A percentile compares a stretch with the other conserved stretches of the same genome.
These are phyloP conservation scores for Myxozyma monticola DNA, from an alignment of 805 yeast species.

Conservation along the genomic window DNA sequence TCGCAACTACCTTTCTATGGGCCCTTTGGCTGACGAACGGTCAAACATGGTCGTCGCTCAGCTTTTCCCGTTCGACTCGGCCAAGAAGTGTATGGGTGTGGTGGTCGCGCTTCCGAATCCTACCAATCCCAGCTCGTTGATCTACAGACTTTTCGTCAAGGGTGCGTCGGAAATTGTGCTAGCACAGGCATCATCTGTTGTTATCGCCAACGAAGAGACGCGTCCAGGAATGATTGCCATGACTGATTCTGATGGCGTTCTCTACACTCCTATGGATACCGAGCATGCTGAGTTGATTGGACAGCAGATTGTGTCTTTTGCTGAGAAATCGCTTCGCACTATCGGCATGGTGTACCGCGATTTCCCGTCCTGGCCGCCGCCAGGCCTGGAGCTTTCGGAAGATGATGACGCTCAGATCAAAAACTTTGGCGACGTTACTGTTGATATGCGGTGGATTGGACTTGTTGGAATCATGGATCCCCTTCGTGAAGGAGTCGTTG, in stretches of 20 bases:
- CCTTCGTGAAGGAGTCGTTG: slow-evolving; percentile 81
- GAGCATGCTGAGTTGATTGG: slow-evolving; percentile 37
- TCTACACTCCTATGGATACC: slow-evolving; percentile 25
- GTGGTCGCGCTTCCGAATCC: slow-evolving; percentile 53
- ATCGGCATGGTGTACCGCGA: slow-evolving; percentile 84
- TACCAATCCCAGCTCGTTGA: slow-evolving; percentile 5
- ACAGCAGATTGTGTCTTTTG: slow-evolving; percentile 55
- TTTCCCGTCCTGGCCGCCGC: slow-evolving; percentile 70
- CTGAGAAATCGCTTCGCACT: slow-evolving; percentile 81
- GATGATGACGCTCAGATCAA: slow-evolving; percentile 32
- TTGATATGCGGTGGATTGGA: slow-evolving; percentile 57
- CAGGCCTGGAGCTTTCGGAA: slow-evolving; percentile 36
- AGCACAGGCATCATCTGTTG: slow-evolving; percentile 38
- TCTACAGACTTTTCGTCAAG: slow-evolving; percentile 67
- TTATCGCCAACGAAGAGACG: slow-evolving; percentile 34
- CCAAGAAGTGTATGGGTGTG: slow-evolving; percentile 89
- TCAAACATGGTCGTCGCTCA: slow-evolving; percentile 54
- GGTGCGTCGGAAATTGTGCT: slow-evolving; percentile 94
- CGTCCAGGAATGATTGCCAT: slow-evolving; percentile 7
- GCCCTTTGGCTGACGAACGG: slow-evolving; percentile 51
- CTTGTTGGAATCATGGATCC: slow-evolving; percentile 96
- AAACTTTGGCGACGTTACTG: slow-evolving; percentile 28
- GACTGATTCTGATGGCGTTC: slow-evolving; percentile 31
- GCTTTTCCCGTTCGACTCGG: slow-evolving; percentile 85
- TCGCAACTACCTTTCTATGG: slow-evolving; percentile 51